Base-by-base conservation (phyloP, 2,329 filamentous ascomycete species). In the Trichoderma guizhouense region DNA sequence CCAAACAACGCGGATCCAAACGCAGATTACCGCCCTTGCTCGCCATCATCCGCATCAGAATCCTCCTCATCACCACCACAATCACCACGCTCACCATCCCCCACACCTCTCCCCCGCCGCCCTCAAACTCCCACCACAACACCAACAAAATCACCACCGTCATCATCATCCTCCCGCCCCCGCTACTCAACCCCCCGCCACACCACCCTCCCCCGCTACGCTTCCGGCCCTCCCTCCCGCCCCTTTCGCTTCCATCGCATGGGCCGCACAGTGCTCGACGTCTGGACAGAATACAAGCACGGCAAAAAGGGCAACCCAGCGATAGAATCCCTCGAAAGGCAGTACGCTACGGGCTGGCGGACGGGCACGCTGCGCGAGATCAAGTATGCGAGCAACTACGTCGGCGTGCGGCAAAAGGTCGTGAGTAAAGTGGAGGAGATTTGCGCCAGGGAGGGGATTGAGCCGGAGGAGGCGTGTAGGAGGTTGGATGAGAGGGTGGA, bases 331-430 rank as follows among this genome's bases (percentile, higher is more conserved):
- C 75, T 79, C 0, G 77, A 79, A 47, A 28, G 53, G 2, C 34
- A 47, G 7, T 75, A 76, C 39, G 76, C 74, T 4, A 77, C 76
- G 0, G 61, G 64, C 0, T 79, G 78, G 78, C 72, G 78, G 1
- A 43, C 69, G 12, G 78, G 78, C 0, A 67, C 53, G 0, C 14
- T 73, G 1, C 71, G 69, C 15, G 76, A 77, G 15, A 53, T 74
- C 0, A 79, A 78, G 57, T 79, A 78, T 24, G 76, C 72, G 7
- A 76, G 76, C 7, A 79, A 79, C 5, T 79, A 77, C 6, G 74
- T 79, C 1, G 73, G 74, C 0, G 73, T 75, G n/a, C 55, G 78
- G 4, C 74, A 74, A 7, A 75, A 75, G 60, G 71, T 79, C 2
- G 76, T 75, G 21, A 21, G 57, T 0, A 71, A 75, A 7, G 74